These are phyloP conservation scores for Stephania cephalantha DNA, from an alignment of 164 flowering plant species.

Conservation along the genomic window DNA sequence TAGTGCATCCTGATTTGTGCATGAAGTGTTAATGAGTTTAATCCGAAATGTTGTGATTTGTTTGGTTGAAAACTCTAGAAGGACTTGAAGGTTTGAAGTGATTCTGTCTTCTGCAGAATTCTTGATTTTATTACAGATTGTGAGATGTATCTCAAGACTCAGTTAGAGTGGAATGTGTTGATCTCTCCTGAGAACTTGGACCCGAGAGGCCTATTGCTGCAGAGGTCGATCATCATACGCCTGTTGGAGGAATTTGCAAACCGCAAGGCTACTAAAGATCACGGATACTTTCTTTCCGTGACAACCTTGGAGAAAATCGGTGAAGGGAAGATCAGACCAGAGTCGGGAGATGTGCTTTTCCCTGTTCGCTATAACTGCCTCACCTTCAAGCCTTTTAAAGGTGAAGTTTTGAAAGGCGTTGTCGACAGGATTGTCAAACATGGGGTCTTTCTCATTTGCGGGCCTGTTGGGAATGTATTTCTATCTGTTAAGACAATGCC, in stretches of 20 bases:
- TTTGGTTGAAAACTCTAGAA: not conserved
- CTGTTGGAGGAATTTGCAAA: slow-evolving; percentile 50
- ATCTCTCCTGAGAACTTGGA: slow-evolving; percentile 23
- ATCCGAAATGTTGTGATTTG: not conserved
- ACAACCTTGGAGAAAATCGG: slow-evolving; percentile 51
- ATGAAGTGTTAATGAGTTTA: not conserved
- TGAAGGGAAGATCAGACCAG: slow-evolving; percentile 50
- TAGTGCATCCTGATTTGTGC: not conserved
- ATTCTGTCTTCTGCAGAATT: not conserved
- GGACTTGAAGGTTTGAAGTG: not conserved
- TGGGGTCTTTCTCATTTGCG: slow-evolving; percentile 66
- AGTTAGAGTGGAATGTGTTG: slow-evolving; percentile 23
- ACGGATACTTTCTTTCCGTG: slow-evolving; percentile 59
- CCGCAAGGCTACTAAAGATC: slow-evolving; percentile 54
- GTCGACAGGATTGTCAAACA: slow-evolving; percentile 57
- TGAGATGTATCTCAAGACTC: slow-evolving; percentile 23
- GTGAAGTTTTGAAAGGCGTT: slow-evolving; percentile 57
- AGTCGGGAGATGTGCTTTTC: slow-evolving; percentile 63
- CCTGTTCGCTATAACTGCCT: slow-evolving; percentile 61
- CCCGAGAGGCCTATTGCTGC: slow-evolving; percentile 32
- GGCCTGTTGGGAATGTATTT: slow-evolving; percentile 55
- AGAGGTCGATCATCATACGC: slow-evolving; percentile 42
- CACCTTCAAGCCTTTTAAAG: slow-evolving; percentile 59
- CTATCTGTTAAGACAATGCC: slow-evolving; percentile 54
- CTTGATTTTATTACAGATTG: not conserved